A percentile compares a stretch with the other conserved stretches of the same genome.
phyloP scores from a whole-genome alignment of 2,329 filamentous ascomycete genomes.

The Fusarium sp. region DNA sequence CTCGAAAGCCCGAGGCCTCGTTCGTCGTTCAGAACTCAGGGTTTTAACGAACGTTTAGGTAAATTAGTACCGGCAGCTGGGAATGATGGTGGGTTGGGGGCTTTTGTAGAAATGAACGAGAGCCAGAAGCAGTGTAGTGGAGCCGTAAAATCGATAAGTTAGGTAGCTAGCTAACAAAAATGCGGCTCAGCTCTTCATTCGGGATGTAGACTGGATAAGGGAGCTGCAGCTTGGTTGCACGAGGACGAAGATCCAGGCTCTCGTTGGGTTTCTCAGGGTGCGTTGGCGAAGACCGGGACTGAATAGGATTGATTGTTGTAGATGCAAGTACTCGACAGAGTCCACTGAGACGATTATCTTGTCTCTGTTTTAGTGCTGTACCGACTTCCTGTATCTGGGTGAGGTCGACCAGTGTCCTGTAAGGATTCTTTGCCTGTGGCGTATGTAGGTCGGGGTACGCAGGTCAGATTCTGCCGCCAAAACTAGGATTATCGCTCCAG shows the following conservation, averaged over 20 bases:
- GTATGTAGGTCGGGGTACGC: constrained; percentile 37
- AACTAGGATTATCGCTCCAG: constrained; percentile 36
- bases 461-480: constrained; percentile 38
- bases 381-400: constrained; percentile 23
- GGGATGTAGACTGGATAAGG: constrained; percentile 31
- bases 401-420: constrained; percentile 29
- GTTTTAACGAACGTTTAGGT: constrained; percentile 27
- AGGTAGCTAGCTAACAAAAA: constrained; percentile 34
- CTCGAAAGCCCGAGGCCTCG: constrained; percentile 22
- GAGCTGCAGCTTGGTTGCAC: constrained; percentile 42
- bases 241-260: constrained; percentile 35
- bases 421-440: constrained; percentile 32
- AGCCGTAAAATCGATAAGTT: constrained; percentile 24
- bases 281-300: constrained; percentile 40
- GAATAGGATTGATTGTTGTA: constrained; percentile 32
- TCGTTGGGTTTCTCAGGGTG: constrained; percentile 42
- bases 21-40: constrained; percentile 24
- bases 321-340: constrained; percentile 21
- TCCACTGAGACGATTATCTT: constrained; percentile 17
- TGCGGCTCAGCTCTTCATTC: constrained; percentile 46
- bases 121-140: constrained; percentile 12
- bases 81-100: constrained; percentile 44
- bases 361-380: constrained; percentile 32
- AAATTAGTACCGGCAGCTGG: constrained; percentile 21
- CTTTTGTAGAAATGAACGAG: constrained; percentile 45